Conservation (phyloP, 2,329 filamentous ascomycete genomes). For the Passalora sequoiae region DNA sequence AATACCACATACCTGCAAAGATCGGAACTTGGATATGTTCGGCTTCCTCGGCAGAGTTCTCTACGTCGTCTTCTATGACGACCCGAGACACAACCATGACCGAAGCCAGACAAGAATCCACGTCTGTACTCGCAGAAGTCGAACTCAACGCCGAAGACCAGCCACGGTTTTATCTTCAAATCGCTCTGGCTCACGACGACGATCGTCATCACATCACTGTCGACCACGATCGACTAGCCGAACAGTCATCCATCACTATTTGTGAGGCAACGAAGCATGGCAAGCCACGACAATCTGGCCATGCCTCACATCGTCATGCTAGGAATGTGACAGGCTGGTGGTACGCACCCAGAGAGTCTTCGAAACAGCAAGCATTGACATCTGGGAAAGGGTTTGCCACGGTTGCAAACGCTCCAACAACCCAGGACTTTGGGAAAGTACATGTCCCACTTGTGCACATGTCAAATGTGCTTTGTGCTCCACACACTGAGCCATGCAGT, state of each 20-base stretch:
- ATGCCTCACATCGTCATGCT: neutral
- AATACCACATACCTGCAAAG: no score
- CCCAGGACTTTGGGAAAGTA: no score
- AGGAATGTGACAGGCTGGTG: neutral
- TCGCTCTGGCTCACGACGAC: neutral
- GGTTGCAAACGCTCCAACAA: no score
- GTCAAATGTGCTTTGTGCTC: no score
- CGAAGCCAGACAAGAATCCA: neutral
- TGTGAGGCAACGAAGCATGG: neutral
- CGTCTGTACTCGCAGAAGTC: neutral
- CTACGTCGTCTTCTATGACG: neutral
- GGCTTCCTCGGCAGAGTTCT: neutral
- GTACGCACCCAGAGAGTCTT: neutral
- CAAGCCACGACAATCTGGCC: neutral
- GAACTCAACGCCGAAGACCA: neutral
- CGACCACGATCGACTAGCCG: neutral
- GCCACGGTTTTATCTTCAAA: neutral
- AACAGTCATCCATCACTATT: neutral
- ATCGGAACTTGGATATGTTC: no score
- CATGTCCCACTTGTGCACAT: no score
- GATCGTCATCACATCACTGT: neutral
- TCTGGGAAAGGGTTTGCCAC: no score
- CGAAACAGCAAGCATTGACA: neutral
- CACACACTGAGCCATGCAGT: no score
- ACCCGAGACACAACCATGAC: neutral